Evolutionary conservation across 1,284 basidiomycete species (phyloP), one percentile per base, ranked within the genome.

Genomic region (Boletus semigastroideus): DNA sequence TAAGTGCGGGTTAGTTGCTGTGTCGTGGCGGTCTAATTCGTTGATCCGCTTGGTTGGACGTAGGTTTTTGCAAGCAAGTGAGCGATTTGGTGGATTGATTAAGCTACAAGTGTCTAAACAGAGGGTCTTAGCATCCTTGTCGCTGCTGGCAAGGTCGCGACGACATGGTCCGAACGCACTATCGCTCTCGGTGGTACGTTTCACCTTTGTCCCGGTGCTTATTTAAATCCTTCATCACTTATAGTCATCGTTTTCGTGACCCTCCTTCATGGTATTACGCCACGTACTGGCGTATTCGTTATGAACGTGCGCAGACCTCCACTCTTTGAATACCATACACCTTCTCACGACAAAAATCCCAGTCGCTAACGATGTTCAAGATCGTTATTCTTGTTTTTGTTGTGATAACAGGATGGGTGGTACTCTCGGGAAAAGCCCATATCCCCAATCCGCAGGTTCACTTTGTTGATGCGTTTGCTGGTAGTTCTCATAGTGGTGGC

Each of bases 171-270:
- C 1, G 74, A 76, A 10, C 77, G 82, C 47, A 81, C 80, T 0
- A 84, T 85, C 44, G 83, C 78, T 3, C 59, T 83, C 4, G 83
- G 68, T 68, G 79, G 78, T 79, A 43, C 2, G 68, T 59, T 28
- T 37, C 1, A 19, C 5, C 9, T 3, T 22, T 3, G 10, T 42
- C 4, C 3, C 11, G 2, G 12, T 10, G 16, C 1, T 3, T 4
- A 27, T 2, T 10, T 2, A 14, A 25, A 25, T 40, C 5, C 25
- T 49, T 17, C 10, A 37, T 34, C 2, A 1, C 19, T 6, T 42
- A 3, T 36, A 78, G 78, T 75, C 2, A 77, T 79, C 5, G 42
- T 66, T 46, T 78, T 77, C 38, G 72, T 71, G 1, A 74, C 76
- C 0, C n/a, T 74, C 7, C 60, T 82, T 4, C 80, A 83, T 48